Conservation (phyloP, 2,329 filamentous ascomycete genomes). For the Cucurbitaria berberidis region DNA sequence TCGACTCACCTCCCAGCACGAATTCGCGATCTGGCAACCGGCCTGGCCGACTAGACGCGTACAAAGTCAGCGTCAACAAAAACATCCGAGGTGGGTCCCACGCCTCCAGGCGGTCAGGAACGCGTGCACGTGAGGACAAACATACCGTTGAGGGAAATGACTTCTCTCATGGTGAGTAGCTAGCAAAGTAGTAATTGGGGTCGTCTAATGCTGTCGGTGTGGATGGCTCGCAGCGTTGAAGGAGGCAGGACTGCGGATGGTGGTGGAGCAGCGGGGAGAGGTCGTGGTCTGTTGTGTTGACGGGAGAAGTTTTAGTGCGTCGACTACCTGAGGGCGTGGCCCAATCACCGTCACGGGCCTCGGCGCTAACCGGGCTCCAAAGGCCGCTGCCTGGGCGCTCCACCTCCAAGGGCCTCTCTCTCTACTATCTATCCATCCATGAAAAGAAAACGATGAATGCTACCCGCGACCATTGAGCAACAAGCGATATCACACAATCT, state of each 20-base stretch:
- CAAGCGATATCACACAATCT: no score
- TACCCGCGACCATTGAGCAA: background rate
- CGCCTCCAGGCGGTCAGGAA: conserved; percentile 53
- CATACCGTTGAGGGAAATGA: conserved; percentile 98
- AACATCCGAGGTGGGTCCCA: conserved; percentile 26
- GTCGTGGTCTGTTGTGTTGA: conserved; percentile 25
- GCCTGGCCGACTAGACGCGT: conserved; percentile 90
- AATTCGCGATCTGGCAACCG: conserved; percentile 99
- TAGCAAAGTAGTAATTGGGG: conserved; percentile 35
- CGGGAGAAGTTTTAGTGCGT: conserved; percentile 19
- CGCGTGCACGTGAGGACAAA: conserved; percentile 44
- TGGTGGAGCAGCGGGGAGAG: conserved; percentile 25
- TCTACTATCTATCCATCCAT: no score
- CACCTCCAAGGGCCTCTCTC: no score
- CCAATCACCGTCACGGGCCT: conserved; percentile 15
- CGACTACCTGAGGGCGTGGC: conserved; percentile 1
- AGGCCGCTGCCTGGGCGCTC: conserved; percentile 13
- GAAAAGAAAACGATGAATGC: no score
- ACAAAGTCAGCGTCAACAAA: conserved; percentile 59
- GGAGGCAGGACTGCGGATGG: conserved; percentile 24
- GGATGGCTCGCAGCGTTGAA: conserved; percentile 15
- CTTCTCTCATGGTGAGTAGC: conserved; percentile 86
- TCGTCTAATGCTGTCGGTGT: conserved; percentile 36
- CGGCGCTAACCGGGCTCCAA: conserved; percentile 11
- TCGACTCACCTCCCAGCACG: conserved; percentile 96